Base-by-base conservation (phyloP, 179 eudicot species). In the Spergularia azorica region DNA sequence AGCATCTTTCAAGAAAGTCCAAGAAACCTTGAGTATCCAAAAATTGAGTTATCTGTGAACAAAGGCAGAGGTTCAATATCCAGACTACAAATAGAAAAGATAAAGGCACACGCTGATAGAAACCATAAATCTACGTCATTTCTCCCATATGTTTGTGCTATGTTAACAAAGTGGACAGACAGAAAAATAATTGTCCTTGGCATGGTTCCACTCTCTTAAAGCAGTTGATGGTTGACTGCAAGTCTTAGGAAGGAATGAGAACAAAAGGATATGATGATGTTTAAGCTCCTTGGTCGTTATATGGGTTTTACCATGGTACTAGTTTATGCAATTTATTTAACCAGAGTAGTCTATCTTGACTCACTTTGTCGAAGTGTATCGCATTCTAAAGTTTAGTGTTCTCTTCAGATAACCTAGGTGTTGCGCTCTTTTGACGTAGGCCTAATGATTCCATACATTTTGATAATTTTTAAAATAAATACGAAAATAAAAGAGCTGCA, bases 11-110 rank as follows among this genome's bases (percentile, higher is more conserved):
- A 78, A 95, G 86, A 84, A 91, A 95, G 81, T 93, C 97, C 81
- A 93, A 67, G 88, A 95, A 95, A 81, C 99, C 99, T 88, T 93
- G 99, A 71, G 99, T 85, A n/a, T 95, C 99, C 83, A 95, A 81
- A 81, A 95, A 90, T 80, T 95, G 98, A 64, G 88, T 75, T 67
- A 95, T 86, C 99, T 95, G 97, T 85, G 72, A 14, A 70, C 71
- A 21, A 79, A 56, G 74, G 58, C 73, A 74, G 59, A 20, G 26
- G 73, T 61, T 63, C 54, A 68, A 68, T 46, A 75, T 55, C 7
- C 54, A 52, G 57, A 60, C 66, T 21, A 58, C 56, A 15, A 50
- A 55, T 21, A 38, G 36, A 41, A 68, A 4, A 48, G 64, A 41
- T 41, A 50, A 16, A 12, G 9, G 39, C 21, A 67, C 17, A 11